Evolutionary conservation across 306 rosid species (phyloP).

Genomic region (Cicer chorassanicum): DNA sequence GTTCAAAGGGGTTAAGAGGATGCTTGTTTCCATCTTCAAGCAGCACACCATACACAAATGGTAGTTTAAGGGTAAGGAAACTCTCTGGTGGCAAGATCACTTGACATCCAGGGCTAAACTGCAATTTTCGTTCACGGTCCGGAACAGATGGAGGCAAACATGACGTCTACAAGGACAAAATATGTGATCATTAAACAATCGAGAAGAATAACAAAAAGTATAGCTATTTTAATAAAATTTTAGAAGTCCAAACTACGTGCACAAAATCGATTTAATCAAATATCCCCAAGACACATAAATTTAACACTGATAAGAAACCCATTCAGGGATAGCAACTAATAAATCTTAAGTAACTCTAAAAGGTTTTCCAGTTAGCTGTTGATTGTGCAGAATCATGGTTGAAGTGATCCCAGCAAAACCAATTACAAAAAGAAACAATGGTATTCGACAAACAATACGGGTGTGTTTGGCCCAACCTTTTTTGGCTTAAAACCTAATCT

Average conservation of each 20-base stretch:
- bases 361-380: slow-evolving; percentile 5
- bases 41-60: slow-evolving; percentile 83
- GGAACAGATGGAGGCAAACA: slow-evolving; percentile 69
- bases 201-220: slow-evolving; percentile 28
- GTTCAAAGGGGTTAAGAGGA: slow-evolving; percentile 75
- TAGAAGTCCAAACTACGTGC: slow-evolving; percentile 19
- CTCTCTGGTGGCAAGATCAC: slow-evolving; percentile 90
- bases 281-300: slow-evolving; percentile 31
- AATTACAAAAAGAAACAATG: slow-evolving; percentile 32
- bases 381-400: slow-evolving; percentile 5
- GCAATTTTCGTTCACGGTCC: slow-evolving; percentile 73
- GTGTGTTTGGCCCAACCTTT: neutral
- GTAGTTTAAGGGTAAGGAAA: slow-evolving; percentile 82
- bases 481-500: neutral
- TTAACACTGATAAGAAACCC: slow-evolving; percentile 12
- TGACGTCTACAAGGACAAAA: slow-evolving; percentile 64
- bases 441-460: neutral
- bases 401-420: slow-evolving; percentile 7
- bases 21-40: slow-evolving; percentile 70
- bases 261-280: slow-evolving; percentile 22
- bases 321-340: slow-evolving; percentile 16
- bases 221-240: slow-evolving; percentile 6
- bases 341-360: slow-evolving; percentile 14
- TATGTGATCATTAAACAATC: slow-evolving; percentile 9
- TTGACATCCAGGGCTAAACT: slow-evolving; percentile 75